Percentiles rank a stretch among this genome's conserved stretches.
Evolutionary conservation across 2,329 filamentous ascomycete species (phyloP).

Genomic region (Penicillium sp.): DNA sequence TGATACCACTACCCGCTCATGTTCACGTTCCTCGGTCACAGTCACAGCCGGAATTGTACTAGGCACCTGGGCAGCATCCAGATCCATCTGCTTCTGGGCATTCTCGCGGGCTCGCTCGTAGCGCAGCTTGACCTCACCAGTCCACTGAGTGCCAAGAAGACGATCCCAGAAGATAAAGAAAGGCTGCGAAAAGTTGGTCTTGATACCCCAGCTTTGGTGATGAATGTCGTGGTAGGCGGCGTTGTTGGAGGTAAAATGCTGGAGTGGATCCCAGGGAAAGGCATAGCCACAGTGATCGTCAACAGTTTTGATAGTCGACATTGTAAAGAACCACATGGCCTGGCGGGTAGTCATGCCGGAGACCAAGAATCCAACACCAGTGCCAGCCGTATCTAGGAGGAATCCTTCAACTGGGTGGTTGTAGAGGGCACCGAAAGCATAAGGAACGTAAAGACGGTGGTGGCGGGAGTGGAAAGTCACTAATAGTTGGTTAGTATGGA

Average conservation of each 20-base stretch:
- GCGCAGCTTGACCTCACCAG: conserved; percentile 60
- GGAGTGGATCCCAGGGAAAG: conserved; percentile 93
- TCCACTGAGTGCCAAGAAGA: conserved; percentile 78
- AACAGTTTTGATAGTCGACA: conserved; percentile 91
- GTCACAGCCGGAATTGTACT: conserved; percentile 20
- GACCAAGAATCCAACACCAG: conserved; percentile 77
- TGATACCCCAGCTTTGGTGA: conserved; percentile 98
- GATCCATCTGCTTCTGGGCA: conserved; percentile 57
- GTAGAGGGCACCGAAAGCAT: conserved; percentile 94
- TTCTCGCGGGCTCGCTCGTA: conserved; percentile 57
- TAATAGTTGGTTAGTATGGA: conserved; percentile 36
- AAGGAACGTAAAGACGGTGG: conserved; percentile 95
- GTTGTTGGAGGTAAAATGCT: conserved; percentile 90
- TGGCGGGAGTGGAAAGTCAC: conserved; percentile 90
- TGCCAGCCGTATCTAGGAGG: conserved; percentile 84
- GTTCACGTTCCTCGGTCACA: conserved; percentile 13
- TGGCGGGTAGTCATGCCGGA: conserved; percentile 81
- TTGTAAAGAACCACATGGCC: conserved; percentile 83
- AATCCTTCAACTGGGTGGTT: conserved; percentile 96
- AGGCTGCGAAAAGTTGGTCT: conserved; percentile 56
- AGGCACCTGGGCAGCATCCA: conserved; percentile 38
- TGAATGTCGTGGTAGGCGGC: conserved; percentile 97
- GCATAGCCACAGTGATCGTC: conserved; percentile 96
- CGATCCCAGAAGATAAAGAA: conserved; percentile 91
- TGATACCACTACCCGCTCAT: conserved; percentile 27